Evolutionary conservation across 2,329 filamentous ascomycete species (phyloP).

Genomic region (Lomentospora prolificans): DNA sequence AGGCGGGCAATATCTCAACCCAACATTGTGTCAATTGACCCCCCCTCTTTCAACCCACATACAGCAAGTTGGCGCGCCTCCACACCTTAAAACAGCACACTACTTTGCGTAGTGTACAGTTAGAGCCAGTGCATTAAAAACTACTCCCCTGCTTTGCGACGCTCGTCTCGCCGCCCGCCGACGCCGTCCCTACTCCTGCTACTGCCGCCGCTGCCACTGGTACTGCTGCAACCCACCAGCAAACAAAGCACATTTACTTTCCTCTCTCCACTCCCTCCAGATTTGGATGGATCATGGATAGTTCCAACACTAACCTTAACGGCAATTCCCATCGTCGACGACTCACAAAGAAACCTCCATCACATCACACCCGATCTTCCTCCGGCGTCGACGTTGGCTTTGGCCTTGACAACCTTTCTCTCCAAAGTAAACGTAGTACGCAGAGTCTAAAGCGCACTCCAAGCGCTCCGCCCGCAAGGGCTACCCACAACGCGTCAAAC

Average conservation of each 20-base stretch:
- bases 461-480: conserved; percentile 44
- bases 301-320: conserved; percentile 31
- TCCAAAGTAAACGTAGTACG: conserved; percentile 55
- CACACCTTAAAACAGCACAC: conserved; percentile 6
- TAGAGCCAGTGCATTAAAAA: conserved; percentile 6
- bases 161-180: conserved; percentile 2
- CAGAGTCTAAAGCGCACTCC: conserved; percentile 51
- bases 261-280: conserved; percentile 1
- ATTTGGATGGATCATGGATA: conserved; percentile 34
- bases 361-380: conserved; percentile 34
- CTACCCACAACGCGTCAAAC: conserved; percentile 39
- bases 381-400: conserved; percentile 39
- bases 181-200: conserved; percentile 3
- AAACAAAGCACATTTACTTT: neutral
- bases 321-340: conserved; percentile 45
- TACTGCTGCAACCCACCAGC: conserved; percentile 4
- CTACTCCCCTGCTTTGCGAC: conserved; percentile 7
- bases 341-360: conserved; percentile 53
- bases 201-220: conserved; percentile 3
- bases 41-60: neutral
- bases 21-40: neutral
- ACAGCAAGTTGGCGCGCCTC: conserved; percentile 6
- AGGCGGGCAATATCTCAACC: neutral
- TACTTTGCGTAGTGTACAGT: neutral
- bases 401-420: conserved; percentile 42